Evolutionary conservation across 352 stramenopile species (phyloP).

Genomic region (Peronospora farinosa): DNA sequence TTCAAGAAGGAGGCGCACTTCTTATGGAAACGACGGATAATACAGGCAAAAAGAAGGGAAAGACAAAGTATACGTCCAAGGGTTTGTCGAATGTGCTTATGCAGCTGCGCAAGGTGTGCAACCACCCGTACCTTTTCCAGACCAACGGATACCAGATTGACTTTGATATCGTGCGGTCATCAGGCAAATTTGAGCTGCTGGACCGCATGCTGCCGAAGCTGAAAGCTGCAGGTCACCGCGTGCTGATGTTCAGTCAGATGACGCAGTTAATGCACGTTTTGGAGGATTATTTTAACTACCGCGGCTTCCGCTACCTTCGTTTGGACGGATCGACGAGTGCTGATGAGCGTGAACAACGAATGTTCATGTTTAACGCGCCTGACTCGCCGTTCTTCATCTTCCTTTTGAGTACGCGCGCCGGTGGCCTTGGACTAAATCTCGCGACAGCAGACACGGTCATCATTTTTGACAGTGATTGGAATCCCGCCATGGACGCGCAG

Average conservation of each 20-base stretch:
- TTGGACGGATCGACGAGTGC: conserved; percentile 95
- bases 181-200: conserved; percentile 93
- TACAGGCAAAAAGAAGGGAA: conserved; percentile 58
- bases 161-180: conserved; percentile 80
- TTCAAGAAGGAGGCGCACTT: conserved; percentile 81
- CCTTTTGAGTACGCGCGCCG: conserved; percentile 94
- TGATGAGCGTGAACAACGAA: conserved; percentile 94
- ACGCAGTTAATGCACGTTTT: conserved; percentile 87
- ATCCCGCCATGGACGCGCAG: conserved; percentile 94
- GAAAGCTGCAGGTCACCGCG: conserved; percentile 86
- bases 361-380: conserved; percentile 96
- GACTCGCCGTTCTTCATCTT: conserved; percentile 93
- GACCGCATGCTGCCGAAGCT: conserved; percentile 96
- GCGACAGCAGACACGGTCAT: conserved; percentile 98
- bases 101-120: conserved; percentile 86
- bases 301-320: conserved; percentile 91
- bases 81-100: conserved; percentile 85
- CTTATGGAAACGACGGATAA: conserved; percentile 70
- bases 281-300: conserved; percentile 87
- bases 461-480: conserved; percentile 99
- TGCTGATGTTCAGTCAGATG: conserved; percentile 90
- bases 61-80: conserved; percentile 81
- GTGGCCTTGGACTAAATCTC: conserved; percentile 97
- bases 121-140: conserved; percentile 86
- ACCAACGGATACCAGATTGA: conserved; percentile 80